Percentiles rank a stretch among this genome's conserved stretches.
Evolutionary conservation across 2,329 filamentous ascomycete genomes (phyloP).

Genomic region (Arthrinium phaeospermum): DNA sequence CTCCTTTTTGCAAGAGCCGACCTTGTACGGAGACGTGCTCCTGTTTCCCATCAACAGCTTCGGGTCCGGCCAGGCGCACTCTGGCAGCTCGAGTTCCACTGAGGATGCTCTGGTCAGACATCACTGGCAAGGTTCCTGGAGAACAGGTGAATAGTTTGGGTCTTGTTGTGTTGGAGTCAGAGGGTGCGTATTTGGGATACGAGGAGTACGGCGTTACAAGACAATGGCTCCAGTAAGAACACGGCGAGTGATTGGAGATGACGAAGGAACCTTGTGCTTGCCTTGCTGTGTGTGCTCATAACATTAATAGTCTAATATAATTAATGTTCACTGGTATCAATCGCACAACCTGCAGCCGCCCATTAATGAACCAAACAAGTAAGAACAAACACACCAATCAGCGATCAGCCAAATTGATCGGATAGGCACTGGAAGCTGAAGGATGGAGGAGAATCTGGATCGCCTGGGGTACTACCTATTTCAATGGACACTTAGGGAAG

Average conservation of each 20-base stretch:
- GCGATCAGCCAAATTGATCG: too few species aligned
- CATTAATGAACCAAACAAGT: too few species aligned
- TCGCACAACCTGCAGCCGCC: not conserved
- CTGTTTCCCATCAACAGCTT: slow-evolving; percentile 21
- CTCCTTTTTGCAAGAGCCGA: slow-evolving; percentile 18
- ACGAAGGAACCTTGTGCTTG: not conserved
- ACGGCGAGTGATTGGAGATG: not conserved
- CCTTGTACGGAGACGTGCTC: slow-evolving; percentile 21
- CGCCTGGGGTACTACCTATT: not conserved
- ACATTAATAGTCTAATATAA: not conserved
- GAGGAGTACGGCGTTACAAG: not conserved
- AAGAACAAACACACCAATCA: too few species aligned
- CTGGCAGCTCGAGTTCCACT: slow-evolving; percentile 8
- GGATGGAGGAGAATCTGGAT: too few species aligned
- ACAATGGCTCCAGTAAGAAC: not conserved
- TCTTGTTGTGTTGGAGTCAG: not conserved
- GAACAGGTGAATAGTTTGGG: slow-evolving; percentile 19
- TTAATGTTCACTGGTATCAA: not conserved
- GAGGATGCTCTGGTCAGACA: slow-evolving; percentile 12
- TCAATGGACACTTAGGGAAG: not conserved
- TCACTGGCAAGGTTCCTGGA: slow-evolving; percentile 23
- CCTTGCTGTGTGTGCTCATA: not conserved
- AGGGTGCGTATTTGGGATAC: not conserved
- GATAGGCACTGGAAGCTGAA: too few species aligned
- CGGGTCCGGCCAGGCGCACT: slow-evolving; percentile 20